Evolutionary conservation across 1,284 basidiomycete genomes (phyloP), one percentile per base, ranked within the genome.

Genomic region (Ceratobasidium sp.): DNA sequence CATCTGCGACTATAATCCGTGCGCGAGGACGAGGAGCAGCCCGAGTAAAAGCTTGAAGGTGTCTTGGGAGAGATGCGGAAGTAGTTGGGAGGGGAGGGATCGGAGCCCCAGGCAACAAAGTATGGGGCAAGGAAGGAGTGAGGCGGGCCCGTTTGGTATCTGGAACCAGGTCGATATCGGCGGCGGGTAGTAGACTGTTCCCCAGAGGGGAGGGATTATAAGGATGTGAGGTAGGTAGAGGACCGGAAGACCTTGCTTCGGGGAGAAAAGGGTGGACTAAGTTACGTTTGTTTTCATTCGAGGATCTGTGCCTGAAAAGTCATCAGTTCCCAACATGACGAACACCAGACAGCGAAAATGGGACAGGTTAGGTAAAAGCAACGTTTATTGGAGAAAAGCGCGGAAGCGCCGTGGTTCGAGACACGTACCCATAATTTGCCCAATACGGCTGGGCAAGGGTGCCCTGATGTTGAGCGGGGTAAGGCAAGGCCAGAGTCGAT

Each of bases 391-490:
- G 22, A 22, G 34, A 61, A 72, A 72, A 62, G 65, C 56, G 51
- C 2, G 22, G 69, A 72, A 72, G 69, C 69, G 69, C 69, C 56
- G 22, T 61, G 56, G 58, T 61, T 59, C 46, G n/a, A 59, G 69
- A 59, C 69, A 72, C 69, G 58, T 72, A 72, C 69, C 69, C 69
- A 72, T 72, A 61, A 62, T 72, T 72, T 53, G 69, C 69, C 69
- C 69, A 72, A 72, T 49, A 72, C n/a, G 69, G 69, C 69, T 72
- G 69, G 56, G 69, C 69, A 72, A 54, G 56, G 69, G 69, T 43
- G 69, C 69, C 56, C 31, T 48, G 56, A 37, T 41, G 46, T 48
- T 58, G 69, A 59, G 19, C 37, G 31, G 69, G 69, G 51, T 72
- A 72, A 1, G 69, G 39, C 27, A 58, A 37, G 41, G 6, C 56